Percentiles rank a stretch among this genome's conserved stretches.
These are phyloP conservation scores for Penicillium palitans DNA, from an alignment of 2,329 filamentous ascomycete species.

Conservation along the genomic window DNA sequence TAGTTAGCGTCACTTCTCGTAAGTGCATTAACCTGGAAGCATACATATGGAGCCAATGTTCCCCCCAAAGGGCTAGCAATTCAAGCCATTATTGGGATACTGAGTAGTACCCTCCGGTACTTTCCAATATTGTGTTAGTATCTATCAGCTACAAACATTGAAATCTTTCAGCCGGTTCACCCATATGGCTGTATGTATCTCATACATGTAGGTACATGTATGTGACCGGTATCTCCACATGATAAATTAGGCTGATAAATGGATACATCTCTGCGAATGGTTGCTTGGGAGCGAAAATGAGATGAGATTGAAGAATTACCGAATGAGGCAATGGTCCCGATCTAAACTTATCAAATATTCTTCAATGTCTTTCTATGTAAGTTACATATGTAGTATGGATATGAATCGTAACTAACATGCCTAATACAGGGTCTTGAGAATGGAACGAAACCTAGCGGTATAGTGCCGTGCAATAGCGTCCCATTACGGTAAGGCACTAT, in stretches of 20 bases:
- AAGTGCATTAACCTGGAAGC: neutral
- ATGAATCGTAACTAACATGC: neutral
- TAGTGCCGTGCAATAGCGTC: neutral
- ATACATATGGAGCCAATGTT: too few relatives aligned
- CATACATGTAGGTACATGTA: neutral
- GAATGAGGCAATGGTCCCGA: neutral
- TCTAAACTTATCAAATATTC: too few relatives aligned
- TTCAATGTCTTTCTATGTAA: neutral
- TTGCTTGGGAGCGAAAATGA: neutral
- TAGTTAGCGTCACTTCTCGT: too few relatives aligned
- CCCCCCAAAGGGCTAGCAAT: neutral
- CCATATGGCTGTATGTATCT: neutral
- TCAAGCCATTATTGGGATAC: neutral
- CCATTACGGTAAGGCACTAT: neutral
- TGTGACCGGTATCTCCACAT: neutral
- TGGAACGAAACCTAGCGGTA: neutral
- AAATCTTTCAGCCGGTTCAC: neutral
- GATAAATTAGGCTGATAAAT: neutral
- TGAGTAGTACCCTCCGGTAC: neutral
- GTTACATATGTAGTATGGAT: neutral
- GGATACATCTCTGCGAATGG: neutral
- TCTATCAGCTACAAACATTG: neutral
- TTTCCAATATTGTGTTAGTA: neutral
- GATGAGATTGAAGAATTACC: neutral
- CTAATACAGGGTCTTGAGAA: accelerated